Evolutionary conservation across 345 rosid species (phyloP).

Genomic region (Xanthoceras sorbifolium): DNA sequence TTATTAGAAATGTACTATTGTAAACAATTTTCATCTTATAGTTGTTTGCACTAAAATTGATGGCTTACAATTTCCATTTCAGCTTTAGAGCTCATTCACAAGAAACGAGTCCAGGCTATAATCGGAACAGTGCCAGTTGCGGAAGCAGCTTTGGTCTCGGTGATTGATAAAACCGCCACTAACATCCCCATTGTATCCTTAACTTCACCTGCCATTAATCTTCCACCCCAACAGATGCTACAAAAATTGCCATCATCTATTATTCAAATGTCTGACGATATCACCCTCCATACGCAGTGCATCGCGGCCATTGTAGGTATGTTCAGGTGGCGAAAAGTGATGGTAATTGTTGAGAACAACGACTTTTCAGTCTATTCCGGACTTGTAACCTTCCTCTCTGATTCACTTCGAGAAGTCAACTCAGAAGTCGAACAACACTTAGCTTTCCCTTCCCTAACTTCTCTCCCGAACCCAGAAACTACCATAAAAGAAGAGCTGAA

Average conservation of each 20-base stretch:
- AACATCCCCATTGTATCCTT: constrained; percentile 24
- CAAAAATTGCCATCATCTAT: constrained; percentile 23
- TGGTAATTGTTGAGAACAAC: constrained; percentile 20
- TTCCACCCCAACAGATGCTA: neutral
- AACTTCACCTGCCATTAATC: constrained; percentile 23
- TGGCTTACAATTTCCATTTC: neutral
- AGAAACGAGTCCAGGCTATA: constrained; percentile 22
- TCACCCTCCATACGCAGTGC: constrained; percentile 25
- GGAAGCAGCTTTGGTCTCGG: constrained; percentile 20
- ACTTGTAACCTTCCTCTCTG: constrained; percentile 28
- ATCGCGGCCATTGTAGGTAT: constrained; percentile 25
- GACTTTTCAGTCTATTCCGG: constrained; percentile 21
- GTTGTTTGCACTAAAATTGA: neutral
- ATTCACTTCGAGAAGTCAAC: constrained; percentile 21
- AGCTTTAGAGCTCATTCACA: constrained; percentile 27
- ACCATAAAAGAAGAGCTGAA: constrained; percentile 15
- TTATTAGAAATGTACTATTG: no score
- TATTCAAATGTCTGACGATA: constrained; percentile 27
- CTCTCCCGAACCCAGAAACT: constrained; percentile 1
- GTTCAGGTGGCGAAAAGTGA: constrained; percentile 33
- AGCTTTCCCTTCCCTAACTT: constrained; percentile 15
- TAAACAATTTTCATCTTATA: no score
- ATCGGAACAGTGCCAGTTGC: constrained; percentile 20
- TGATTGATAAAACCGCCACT: neutral
- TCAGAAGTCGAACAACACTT: constrained; percentile 19